These are phyloP conservation scores for Candida insectorum DNA, from an alignment of 805 yeast species.

Conservation along the genomic window DNA sequence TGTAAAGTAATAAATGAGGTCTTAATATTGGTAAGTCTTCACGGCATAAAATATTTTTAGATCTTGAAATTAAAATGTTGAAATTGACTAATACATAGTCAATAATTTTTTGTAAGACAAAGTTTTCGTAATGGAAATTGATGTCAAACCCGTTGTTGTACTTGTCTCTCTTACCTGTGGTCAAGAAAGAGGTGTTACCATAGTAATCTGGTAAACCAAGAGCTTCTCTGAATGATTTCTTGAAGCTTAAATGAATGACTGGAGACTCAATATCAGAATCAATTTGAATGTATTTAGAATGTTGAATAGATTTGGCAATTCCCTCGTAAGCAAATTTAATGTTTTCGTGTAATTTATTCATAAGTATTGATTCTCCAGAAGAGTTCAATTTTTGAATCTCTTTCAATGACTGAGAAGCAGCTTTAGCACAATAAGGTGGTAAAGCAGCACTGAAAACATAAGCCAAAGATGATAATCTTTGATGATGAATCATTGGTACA, in stretches of 20 bases:
- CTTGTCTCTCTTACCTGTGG: constrained; percentile 44
- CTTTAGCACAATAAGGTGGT: constrained; percentile 85
- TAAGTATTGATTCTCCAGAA: constrained; percentile 32
- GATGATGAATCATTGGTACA: constrained; percentile 81
- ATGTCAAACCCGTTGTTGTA: constrained; percentile 40
- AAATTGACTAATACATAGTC: constrained; percentile 50
- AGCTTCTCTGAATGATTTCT: constrained; percentile 39
- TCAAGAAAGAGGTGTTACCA: constrained; percentile 44
- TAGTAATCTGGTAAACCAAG: constrained; percentile 48
- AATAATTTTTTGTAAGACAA: constrained; percentile 63
- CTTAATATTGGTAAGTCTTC: constrained; percentile 60
- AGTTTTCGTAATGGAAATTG: constrained; percentile 51
- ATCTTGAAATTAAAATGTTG: constrained; percentile 60
- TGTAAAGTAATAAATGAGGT: constrained; percentile 34
- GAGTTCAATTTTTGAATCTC: constrained; percentile 35
- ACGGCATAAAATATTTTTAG: constrained; percentile 62
- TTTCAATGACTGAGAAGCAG: constrained; percentile 48
- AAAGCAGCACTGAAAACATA: constrained; percentile 92
- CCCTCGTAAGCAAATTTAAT: constrained; percentile 34
- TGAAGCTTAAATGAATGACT: constrained; percentile 61
- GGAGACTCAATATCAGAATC: constrained; percentile 63
- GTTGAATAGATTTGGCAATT: constrained; percentile 36
- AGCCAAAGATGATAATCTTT: constrained; percentile 84
- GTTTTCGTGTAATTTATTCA: constrained; percentile 38
- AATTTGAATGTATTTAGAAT: constrained; percentile 43